phyloP scores from a whole-genome alignment of 2,329 filamentous ascomycete species.

The Sordariomycetes sp. region DNA sequence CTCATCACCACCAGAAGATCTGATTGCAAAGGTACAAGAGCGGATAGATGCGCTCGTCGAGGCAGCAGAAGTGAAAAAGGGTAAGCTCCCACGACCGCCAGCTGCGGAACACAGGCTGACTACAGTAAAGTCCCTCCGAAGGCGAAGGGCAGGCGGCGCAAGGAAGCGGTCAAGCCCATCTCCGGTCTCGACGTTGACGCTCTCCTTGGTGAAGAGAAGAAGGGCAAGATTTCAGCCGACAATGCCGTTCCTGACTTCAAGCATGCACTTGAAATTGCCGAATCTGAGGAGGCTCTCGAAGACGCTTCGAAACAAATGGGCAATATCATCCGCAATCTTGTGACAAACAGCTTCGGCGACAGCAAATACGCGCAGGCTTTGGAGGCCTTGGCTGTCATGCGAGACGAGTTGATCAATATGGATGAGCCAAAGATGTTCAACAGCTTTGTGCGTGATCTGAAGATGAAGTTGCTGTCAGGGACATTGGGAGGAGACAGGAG shows the following conservation, averaged over 20 bases:
- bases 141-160: conserved; percentile 61
- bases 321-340: conserved; percentile 56
- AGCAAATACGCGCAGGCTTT: conserved; percentile 63
- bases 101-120: conserved; percentile 4
- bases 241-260: conserved; percentile 92
- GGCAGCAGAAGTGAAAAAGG: conserved; percentile 75
- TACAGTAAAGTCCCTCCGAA: conserved; percentile 60
- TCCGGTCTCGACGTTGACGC: conserved; percentile 83
- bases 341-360: conserved; percentile 67
- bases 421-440: conserved; percentile 77
- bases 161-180: conserved; percentile 68
- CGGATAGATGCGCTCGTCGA: conserved; percentile 57
- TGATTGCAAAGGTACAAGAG: conserved; percentile 47
- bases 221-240: conserved; percentile 38
- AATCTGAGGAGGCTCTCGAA: conserved; percentile 52
- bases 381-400: conserved; percentile 69
- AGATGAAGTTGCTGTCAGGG: conserved; percentile 59
- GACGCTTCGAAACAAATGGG: conserved; percentile 68
- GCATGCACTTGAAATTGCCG: conserved; percentile 56
- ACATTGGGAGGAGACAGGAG: conserved; percentile 67
- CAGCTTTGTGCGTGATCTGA: conserved; percentile 59
- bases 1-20: conserved; percentile 59
- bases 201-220: conserved; percentile 54
- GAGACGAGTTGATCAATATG: conserved; percentile 64
- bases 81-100: conserved; percentile 25